Evolutionary conservation across 2,329 filamentous ascomycete genomes (phyloP).

Genomic region (Pseudogymnoascus destructans): DNA sequence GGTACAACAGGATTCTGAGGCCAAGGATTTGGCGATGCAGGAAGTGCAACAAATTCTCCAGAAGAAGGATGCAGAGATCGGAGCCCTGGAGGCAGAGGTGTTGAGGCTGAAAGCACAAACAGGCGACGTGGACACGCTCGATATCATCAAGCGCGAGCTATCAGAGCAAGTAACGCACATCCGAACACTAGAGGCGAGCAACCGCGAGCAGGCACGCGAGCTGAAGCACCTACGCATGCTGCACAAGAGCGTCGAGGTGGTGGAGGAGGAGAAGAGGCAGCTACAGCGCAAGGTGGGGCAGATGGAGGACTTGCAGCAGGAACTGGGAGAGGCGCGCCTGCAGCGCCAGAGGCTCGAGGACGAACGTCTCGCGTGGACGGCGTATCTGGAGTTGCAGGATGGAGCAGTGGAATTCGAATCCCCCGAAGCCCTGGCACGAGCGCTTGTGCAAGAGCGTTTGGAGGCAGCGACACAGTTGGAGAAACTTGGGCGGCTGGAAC

Average conservation of each 20-base stretch:
- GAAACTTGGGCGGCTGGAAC: conserved; percentile 63
- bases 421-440: conserved; percentile 74
- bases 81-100: conserved; percentile 68
- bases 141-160: conserved; percentile 74
- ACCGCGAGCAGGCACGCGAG: conserved; percentile 66
- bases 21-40: conserved; percentile 23
- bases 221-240: conserved; percentile 68
- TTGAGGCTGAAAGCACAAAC: conserved; percentile 74
- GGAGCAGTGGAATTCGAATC: conserved; percentile 67
- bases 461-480: conserved; percentile 71
- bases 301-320: conserved; percentile 59
- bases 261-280: conserved; percentile 86
- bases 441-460: conserved; percentile 69
- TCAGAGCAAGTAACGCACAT: conserved; percentile 90
- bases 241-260: conserved; percentile 79
- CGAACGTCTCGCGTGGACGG: conserved; percentile 74
- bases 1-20: conserved; percentile 33
- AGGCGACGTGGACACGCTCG: conserved; percentile 73
- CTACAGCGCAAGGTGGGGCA: conserved; percentile 66
- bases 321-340: conserved; percentile 66
- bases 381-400: conserved; percentile 63
- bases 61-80: conserved; percentile 57
- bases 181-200: conserved; percentile 65
- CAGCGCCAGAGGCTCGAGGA: conserved; percentile 82
- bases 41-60: conserved; percentile 33